phyloP scores from a whole-genome alignment of 1,139 yeast species.

The Suhomyces bribrorum region DNA sequence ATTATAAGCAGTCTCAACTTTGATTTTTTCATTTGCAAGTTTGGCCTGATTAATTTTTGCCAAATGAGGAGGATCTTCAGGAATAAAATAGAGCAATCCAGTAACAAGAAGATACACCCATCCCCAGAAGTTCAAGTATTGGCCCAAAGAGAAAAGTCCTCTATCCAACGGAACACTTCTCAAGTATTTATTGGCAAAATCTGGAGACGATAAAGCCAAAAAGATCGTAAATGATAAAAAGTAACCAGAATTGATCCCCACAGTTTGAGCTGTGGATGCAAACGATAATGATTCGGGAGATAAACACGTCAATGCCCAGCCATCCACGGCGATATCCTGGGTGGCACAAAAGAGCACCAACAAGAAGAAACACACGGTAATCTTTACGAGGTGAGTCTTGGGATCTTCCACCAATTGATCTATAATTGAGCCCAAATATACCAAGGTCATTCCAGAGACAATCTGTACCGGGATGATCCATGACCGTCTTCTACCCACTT shows the following conservation, averaged over 20 bases:
- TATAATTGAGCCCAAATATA: conserved; percentile 61
- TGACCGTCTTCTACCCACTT: conserved; percentile 79
- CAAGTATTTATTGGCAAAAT: conserved; percentile 84
- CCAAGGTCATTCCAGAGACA: conserved; percentile 67
- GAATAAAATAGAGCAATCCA: conserved; percentile 55
- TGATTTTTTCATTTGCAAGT: conserved; percentile 35
- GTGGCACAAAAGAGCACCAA: conserved; percentile 92
- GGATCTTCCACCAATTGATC: conserved; percentile 60
- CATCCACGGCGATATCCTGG: conserved; percentile 98
- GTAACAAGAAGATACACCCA: conserved; percentile 70
- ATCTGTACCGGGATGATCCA: conserved; percentile 95
- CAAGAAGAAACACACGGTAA: conserved; percentile 68
- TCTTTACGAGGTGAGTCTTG: conserved; percentile 49
- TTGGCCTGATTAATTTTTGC: conserved; percentile 40
- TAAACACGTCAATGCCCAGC: conserved; percentile 93
- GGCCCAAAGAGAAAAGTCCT: conserved; percentile 73
- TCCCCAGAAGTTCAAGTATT: conserved; percentile 80
- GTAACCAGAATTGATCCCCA: conserved; percentile 92
- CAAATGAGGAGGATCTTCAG: conserved; percentile 66
- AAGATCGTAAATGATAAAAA: conserved; percentile 89
- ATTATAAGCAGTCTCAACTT: conserved; percentile 29
- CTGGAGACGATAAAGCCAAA: conserved; percentile 86
- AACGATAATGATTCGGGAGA: conserved; percentile 79
- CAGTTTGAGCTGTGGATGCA: conserved; percentile 96
- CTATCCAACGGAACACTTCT: conserved; percentile 57